A percentile compares a stretch with the other conserved stretches of the same genome.
Conservation (phyloP, 2,329 filamentous ascomycete species). For the Leptodontidium sp. region DNA sequence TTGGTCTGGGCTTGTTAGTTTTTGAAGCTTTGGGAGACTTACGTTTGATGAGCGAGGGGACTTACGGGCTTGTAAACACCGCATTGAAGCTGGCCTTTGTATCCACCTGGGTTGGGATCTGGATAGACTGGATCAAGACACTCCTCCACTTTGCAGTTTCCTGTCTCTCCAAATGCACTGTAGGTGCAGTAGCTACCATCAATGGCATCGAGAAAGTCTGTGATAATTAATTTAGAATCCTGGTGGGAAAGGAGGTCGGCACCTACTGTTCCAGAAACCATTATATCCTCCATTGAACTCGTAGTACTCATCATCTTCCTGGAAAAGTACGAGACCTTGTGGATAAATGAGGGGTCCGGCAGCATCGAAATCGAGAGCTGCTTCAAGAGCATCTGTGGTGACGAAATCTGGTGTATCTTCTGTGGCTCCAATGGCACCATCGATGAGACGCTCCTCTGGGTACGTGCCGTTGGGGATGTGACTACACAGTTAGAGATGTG, state of each 20-base stretch:
- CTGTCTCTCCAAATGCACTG: conserved; percentile 57
- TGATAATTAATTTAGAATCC: conserved; percentile 50
- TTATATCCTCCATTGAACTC: conserved; percentile 35
- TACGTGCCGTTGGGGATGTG: conserved; percentile 52
- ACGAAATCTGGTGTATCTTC: conserved; percentile 36
- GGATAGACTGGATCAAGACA: conserved; percentile 60
- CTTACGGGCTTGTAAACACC: conserved; percentile 56
- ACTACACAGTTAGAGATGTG: conserved; percentile 32
- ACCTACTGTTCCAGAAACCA: conserved; percentile 56
- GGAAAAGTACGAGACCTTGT: conserved; percentile 56
- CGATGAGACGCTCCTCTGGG: conserved; percentile 50
- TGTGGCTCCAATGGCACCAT: conserved; percentile 51
- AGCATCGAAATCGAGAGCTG: conserved; percentile 55
- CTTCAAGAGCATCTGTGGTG: conserved; percentile 46
- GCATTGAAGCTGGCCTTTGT: conserved; percentile 56
- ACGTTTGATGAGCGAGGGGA: neutral
- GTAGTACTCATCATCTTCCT: conserved; percentile 46
- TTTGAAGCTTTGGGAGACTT: neutral
- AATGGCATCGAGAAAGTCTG: conserved; percentile 58
- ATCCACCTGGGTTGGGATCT: conserved; percentile 56
- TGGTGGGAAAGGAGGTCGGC: conserved; percentile 50
- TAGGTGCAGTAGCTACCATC: conserved; percentile 58
- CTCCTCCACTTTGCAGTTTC: conserved; percentile 51
- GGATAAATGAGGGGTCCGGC: conserved; percentile 58
- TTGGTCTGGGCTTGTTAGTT: conserved; percentile 50